Percentiles rank a stretch among this genome's conserved stretches.
Evolutionary conservation across 768 basidiomycete genomes (phyloP).

Genomic region (Panaeolus papilionaceus): DNA sequence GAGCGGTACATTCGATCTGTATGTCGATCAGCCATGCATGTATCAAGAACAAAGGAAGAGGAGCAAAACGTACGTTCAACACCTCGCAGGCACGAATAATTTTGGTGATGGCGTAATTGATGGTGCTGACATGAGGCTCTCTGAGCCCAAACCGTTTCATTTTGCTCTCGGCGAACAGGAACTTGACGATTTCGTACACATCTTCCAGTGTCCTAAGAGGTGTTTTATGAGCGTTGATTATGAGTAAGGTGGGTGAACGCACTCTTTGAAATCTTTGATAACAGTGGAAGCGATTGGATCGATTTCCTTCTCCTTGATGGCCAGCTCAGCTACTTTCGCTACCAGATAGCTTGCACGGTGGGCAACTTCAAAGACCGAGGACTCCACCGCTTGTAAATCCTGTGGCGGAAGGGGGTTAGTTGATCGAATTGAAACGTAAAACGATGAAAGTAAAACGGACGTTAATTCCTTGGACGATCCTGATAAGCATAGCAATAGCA

Average conservation of each 20-base stretch:
- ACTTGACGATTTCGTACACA: constrained; percentile 10
- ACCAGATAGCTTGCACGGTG: constrained; percentile 5
- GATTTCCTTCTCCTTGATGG: constrained; percentile 4
- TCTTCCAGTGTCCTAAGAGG: background rate
- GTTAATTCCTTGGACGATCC: constrained; percentile 2
- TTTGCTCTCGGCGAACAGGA: constrained; percentile 2
- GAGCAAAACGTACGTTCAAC: background rate
- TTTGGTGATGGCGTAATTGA: constrained; percentile 12
- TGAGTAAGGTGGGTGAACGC: background rate
- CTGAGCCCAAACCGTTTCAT: constrained; percentile 10
- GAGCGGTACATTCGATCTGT: constrained; percentile 8
- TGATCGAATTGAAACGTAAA: background rate
- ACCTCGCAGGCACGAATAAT: constrained; percentile 6
- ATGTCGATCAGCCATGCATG: background rate
- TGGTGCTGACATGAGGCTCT: constrained; percentile 10
- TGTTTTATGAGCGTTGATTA: background rate
- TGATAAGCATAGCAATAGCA: constrained; percentile 3
- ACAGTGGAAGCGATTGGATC: constrained; percentile 7
- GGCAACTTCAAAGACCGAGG: constrained; percentile 1
- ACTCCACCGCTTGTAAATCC: constrained; percentile 7
- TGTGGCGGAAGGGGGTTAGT: background rate
- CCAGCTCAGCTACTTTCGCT: background rate
- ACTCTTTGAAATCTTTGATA: constrained; percentile 9
- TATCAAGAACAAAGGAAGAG: background rate
- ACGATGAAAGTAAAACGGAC: background rate